Base-by-base conservation (phyloP, 495 filamentous ascomycete species). In the Podospora pseudopauciseta region DNA sequence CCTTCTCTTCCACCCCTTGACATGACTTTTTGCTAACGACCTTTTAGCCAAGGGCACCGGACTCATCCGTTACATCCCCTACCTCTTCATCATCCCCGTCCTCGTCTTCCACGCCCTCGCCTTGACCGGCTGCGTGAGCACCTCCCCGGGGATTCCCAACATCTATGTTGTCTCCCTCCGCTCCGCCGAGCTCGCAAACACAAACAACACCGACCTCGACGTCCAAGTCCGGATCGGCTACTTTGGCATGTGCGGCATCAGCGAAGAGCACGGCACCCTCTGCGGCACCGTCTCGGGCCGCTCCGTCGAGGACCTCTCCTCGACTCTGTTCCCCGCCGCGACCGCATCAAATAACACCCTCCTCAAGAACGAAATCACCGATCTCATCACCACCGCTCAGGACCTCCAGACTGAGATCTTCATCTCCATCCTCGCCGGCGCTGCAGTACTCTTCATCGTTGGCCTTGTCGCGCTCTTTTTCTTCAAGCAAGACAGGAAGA, bases 161-260 rank as follows among this genome's bases (percentile, higher is more conserved):
- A 70, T 78, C 57, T 78, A 73, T 69, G 30, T 77, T 61, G 73
- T 78, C 61, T 66, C 70, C 3, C 70, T 78, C 9, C 66, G 64
- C 2, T 54, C 75, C 44, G 39, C 39, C 39, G 39, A 49, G 39
- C 39, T 49, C 39, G 39, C 39, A 6, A 67, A 72, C 63, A 60
- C 55, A 57, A 74, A 74, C 68, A 62, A 62, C 26, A 68, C 69
- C 15, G 23, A 32, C 4, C 30, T 59, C 23, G 2, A 58, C 9
- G 26, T 72, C 15, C 57, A 73, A 20, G 71, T 77, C 63, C 75
- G 76, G 60, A 65, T 78, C 19, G 76, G 78, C 62, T 80, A 77
- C 73, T 82, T 75, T 63, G 76, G 75, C 55, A 74, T 78, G 65
- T 78, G 76, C 67, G 75, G 68, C 65, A 69, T 71, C 63, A 49